phyloP scores from a whole-genome alignment of 2,329 filamentous ascomycete species.

The Penicillium concentricum region DNA sequence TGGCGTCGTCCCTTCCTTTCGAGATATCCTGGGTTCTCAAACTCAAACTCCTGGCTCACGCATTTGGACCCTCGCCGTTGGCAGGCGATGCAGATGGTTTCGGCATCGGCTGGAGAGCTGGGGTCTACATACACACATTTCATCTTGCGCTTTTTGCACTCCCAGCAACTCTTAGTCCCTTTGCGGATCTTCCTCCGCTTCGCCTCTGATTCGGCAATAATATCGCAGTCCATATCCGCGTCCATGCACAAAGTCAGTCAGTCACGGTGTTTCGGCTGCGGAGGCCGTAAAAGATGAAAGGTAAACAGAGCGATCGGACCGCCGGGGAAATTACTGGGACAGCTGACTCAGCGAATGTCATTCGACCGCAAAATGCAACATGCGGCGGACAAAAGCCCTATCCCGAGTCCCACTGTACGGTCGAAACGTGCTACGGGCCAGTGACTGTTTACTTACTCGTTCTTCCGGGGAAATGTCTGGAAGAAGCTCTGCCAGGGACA shows the following conservation, averaged over 20 bases:
- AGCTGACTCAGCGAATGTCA: neutral
- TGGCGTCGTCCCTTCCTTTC: neutral
- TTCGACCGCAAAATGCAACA: neutral
- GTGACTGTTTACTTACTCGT: neutral
- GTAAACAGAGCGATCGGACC: neutral
- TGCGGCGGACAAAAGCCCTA: neutral
- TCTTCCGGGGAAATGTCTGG: too few species aligned
- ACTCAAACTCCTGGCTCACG: conserved; percentile 49
- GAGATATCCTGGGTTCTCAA: neutral
- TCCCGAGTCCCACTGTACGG: neutral
- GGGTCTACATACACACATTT: conserved; percentile 4
- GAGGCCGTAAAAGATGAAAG: neutral
- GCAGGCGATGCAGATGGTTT: conserved; percentile 15
- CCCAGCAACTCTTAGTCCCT: conserved; percentile 12
- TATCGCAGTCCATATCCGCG: neutral
- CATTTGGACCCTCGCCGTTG: conserved; percentile 32
- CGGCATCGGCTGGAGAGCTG: neutral
- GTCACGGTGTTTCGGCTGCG: neutral
- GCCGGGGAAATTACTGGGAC: neutral
- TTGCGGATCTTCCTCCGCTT: conserved; percentile 10
- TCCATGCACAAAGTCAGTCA: neutral
- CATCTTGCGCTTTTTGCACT: conserved; percentile 12
- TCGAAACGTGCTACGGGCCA: neutral
- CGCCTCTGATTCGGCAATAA: neutral
- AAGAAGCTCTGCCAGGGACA: too few species aligned